Percentiles rank a stretch among this genome's conserved stretches.
These are phyloP conservation scores for Starmerella ratchasimensis DNA, from an alignment of 805 yeast species.

Conservation along the genomic window DNA sequence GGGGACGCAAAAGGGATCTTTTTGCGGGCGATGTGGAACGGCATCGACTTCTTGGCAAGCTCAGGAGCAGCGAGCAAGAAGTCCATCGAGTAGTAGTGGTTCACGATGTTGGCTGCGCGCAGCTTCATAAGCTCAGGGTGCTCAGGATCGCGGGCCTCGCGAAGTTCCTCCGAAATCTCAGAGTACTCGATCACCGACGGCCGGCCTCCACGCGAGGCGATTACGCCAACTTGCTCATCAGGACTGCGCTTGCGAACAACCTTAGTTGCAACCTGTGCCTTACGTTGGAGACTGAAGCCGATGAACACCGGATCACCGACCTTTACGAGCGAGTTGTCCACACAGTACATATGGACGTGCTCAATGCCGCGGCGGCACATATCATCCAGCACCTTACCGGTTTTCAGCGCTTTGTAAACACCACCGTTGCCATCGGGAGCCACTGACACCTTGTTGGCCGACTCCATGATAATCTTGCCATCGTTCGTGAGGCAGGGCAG, in stretches of 20 bases:
- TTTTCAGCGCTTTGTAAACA: constrained; percentile 65
- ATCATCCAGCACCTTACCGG: constrained; percentile 54
- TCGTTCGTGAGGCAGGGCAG: constrained; percentile 70
- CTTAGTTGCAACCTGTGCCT: constrained; percentile 73
- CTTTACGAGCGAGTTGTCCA: constrained; percentile 81
- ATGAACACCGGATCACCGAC: constrained; percentile 85
- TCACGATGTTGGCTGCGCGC: constrained; percentile 94
- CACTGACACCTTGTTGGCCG: constrained; percentile 45
- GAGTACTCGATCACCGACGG: constrained; percentile 95
- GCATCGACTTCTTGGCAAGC: constrained; percentile 45
- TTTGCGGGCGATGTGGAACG: constrained; percentile 91
- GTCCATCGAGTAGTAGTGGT: constrained; percentile 84
- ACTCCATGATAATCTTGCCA: constrained; percentile 60
- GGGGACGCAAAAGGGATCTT: constrained; percentile 54
- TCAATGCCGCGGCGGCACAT: constrained; percentile 53
- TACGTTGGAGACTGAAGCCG: constrained; percentile 63
- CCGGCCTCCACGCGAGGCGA: constrained; percentile 42
- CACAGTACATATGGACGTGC: constrained; percentile 94
- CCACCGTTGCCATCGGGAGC: constrained; percentile 99
- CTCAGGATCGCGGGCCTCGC: constrained; percentile 46
- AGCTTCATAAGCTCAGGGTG: constrained; percentile 44
- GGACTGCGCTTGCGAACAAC: constrained; percentile 89
- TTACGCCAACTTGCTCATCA: constrained; percentile 78
- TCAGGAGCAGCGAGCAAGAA: constrained; percentile 46
- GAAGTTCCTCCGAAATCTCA: constrained; percentile 66